phyloP scores from a whole-genome alignment of 2,329 filamentous ascomycete species.

The Macroventuria anomochaeta region DNA sequence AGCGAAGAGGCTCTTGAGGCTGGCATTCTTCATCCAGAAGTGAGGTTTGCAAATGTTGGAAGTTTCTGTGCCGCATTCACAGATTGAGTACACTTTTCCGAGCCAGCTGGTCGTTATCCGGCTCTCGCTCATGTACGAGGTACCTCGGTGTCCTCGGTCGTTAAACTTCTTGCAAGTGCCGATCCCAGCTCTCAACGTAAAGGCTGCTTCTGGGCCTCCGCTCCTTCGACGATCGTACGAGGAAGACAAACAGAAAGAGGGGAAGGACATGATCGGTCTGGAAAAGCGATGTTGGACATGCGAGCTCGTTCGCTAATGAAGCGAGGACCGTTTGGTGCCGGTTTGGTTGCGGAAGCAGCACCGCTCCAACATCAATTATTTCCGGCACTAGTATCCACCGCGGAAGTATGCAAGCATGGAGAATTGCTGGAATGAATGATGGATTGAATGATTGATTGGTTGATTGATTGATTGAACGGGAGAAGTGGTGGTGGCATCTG shows the following conservation, averaged over 20 bases:
- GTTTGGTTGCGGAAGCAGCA: slow-evolving; percentile 3
- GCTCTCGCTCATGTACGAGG: slow-evolving; percentile 2
- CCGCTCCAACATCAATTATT: not conserved
- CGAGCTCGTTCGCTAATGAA: slow-evolving; percentile 3
- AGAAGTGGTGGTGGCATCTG: not conserved
- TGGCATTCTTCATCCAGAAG: slow-evolving; percentile 11
- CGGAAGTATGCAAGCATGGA: slow-evolving; percentile 13
- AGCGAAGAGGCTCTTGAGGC: slow-evolving; percentile 4
- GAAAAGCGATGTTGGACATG: slow-evolving; percentile 1
- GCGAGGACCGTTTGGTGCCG: slow-evolving; percentile 8
- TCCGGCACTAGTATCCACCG: slow-evolving; percentile 5
- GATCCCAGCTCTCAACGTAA: not conserved
- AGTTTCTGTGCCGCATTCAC: not conserved
- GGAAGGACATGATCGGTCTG: not conserved
- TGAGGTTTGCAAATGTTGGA: not conserved
- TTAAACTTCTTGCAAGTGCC: not conserved
- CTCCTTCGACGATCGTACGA: not conserved
- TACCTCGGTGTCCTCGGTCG: slow-evolving; percentile 7
- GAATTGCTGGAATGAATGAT: no score
- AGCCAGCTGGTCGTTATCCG: slow-evolving; percentile 12
- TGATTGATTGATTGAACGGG: no score
- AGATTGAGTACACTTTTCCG: slow-evolving; percentile 4
- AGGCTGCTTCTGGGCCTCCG: not conserved
- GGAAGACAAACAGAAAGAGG: not conserved
- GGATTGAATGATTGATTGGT: no score